These are phyloP conservation scores for Hypoxylon cercidicola DNA, from an alignment of 495 filamentous ascomycete species.

Conservation along the genomic window DNA sequence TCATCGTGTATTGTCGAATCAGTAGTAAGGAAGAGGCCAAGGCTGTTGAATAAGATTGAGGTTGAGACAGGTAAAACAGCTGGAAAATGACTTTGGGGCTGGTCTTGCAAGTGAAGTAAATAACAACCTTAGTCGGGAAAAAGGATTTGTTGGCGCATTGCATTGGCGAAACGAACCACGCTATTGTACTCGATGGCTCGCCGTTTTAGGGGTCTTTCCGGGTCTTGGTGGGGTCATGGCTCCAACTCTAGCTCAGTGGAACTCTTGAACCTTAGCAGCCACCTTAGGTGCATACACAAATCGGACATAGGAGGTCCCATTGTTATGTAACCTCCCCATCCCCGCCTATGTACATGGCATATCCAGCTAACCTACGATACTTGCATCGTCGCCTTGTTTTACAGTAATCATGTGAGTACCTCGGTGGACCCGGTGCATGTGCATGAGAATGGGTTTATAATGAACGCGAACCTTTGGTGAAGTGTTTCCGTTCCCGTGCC, in stretches of 20 bases:
- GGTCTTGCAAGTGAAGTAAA: background rate
- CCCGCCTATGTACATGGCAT: too few species aligned
- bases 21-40: background rate
- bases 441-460: too few species aligned
- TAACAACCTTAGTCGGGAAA: background rate
- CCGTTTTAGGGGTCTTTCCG: constrained; percentile 28
- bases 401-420: too few species aligned
- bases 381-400: too few species aligned
- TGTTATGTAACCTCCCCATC: too few species aligned
- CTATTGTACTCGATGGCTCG: constrained; percentile 26
- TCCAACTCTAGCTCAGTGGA: background rate
- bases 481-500: too few species aligned
- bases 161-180: constrained; percentile 11
- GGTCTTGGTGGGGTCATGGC: constrained; percentile 15
- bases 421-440: too few species aligned
- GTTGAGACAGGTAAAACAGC: background rate
- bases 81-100: background rate
- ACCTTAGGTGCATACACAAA: too few species aligned
- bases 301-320: too few species aligned
- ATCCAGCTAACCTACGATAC: too few species aligned
- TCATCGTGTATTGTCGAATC: constrained; percentile 33
- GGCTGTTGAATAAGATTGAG: background rate
- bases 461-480: too few species aligned
- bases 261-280: too few species aligned
- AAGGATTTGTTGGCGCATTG: constrained; percentile 3